These are phyloP conservation scores for Aspergillus oerlinghausenensis DNA, from an alignment of 2,329 filamentous ascomycete species.

Conservation along the genomic window DNA sequence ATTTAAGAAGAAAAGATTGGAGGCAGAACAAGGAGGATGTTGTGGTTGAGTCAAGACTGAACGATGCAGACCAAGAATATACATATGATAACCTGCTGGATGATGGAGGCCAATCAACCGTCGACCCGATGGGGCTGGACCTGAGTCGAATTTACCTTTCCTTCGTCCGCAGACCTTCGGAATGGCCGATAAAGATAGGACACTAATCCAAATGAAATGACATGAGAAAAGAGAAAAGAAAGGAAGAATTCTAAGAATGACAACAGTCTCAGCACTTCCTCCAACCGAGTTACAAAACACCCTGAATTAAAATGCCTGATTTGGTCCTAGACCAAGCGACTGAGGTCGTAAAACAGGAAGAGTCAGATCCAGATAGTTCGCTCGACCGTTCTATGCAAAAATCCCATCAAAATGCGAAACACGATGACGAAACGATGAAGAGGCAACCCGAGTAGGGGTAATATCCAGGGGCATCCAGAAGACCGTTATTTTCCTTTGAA, in stretches of 20 bases:
- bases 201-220: neutral
- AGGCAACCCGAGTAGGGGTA: neutral
- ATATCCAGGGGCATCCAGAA: neutral
- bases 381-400: constrained; percentile 22
- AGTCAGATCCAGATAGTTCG: constrained; percentile 11
- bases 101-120: neutral
- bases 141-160: neutral
- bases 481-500: constrained; percentile 12
- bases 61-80: neutral
- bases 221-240: neutral
- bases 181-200: neutral
- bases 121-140: neutral
- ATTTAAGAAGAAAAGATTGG: neutral
- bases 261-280: neutral
- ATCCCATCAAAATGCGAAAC: constrained; percentile 7
- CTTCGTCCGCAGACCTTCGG: neutral
- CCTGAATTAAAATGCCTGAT: constrained; percentile 6
- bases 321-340: constrained; percentile 12
- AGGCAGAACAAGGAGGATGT: neutral
- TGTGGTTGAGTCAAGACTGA: neutral
- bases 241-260: neutral
- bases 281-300: neutral
- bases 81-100: neutral
- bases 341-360: constrained; percentile 6
- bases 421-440: neutral